Conservation (phyloP, 1,284 basidiomycete genomes). For the Rhodotorula sp. region DNA sequence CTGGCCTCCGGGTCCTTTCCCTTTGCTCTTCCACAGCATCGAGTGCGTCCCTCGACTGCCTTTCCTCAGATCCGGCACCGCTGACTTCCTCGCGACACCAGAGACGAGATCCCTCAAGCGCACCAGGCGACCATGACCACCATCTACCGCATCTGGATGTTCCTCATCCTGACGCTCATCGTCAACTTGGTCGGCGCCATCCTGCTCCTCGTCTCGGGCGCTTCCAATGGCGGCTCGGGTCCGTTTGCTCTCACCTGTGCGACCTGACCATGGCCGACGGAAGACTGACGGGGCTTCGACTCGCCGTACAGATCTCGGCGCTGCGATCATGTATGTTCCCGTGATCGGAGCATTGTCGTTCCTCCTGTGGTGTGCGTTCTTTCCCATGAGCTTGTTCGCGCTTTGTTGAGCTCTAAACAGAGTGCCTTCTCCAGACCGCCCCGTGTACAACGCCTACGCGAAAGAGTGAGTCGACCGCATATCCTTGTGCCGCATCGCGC, state of each 20-base stretch:
- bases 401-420: slow-evolving; percentile 18
- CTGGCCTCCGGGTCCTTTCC: slow-evolving; percentile 72
- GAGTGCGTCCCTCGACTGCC: slow-evolving; percentile 37
- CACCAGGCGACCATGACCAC: slow-evolving; percentile 75
- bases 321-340: slow-evolving; percentile 66
- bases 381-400: slow-evolving; percentile 53
- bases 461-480: slow-evolving; percentile 10
- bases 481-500: neutral
- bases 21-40: slow-evolving; percentile 90
- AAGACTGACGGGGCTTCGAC: slow-evolving; percentile 29
- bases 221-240: neutral
- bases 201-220: slow-evolving; percentile 72
- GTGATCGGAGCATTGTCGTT: slow-evolving; percentile 64
- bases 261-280: no score
- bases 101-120: slow-evolving; percentile 78
- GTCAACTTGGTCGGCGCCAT: slow-evolving; percentile 91
- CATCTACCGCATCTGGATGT: slow-evolving; percentile 65
- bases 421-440: slow-evolving; percentile 51
- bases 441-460: slow-evolving; percentile 75
- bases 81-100: neutral
- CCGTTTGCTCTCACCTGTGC: neutral
- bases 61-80: neutral
- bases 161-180: slow-evolving; percentile 64
- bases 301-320: slow-evolving; percentile 33
- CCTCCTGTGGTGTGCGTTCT: slow-evolving; percentile 68